Evolutionary conservation across 2,329 filamentous ascomycete genomes (phyloP), one percentile per base, ranked within the genome.

Genomic region (Teratosphaeria gauchensis): DNA sequence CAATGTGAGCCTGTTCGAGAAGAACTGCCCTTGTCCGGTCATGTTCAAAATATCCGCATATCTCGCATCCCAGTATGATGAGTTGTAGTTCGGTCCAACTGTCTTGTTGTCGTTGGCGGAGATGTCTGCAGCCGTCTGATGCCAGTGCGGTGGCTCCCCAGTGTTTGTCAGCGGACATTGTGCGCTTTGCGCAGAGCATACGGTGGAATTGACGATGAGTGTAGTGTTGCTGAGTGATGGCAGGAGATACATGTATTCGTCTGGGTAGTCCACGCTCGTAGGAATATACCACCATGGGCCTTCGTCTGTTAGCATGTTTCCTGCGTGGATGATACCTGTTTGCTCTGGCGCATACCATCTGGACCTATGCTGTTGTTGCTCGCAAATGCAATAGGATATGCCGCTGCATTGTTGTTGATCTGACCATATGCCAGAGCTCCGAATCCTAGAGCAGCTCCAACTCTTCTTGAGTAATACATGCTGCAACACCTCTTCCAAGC

Each of bases 251-350:
- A 63, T 56, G 56, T 54, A 59, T 52, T 63, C 57, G 21, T 55
- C 56, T 24, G 56, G 54, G 21, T 42, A 55, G 32, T 59, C 53
- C 33, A 61, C 61, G 19, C 46, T 33, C 24, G 52, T 42, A 7
- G 52, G 21, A 11, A 60, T 58, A 24, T 52, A 51, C 51, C 59
- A 61, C 61, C 61, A 62, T 1, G 61, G 61, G 4, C 61, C 61
- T 61, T 54, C 28, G n/a, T 51, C 48, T 32, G 35, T 51, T 32
- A 55, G 56, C 53, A 21, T 58, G 9, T 32, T 54, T 16, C 11
- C 21, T 19, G 24, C 9, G 19, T 9, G 7, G 42, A 14, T 42
- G 35, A 14, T 21, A 7, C 16, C 16, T 7, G n/a, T 21, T 2
- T 19, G 6, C 42, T 9, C 2, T 48, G 54, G 56, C n/a, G 54